Evolutionary conservation across 768 basidiomycete species (phyloP).

Genomic region (Rhizopogon vesiculosus): DNA sequence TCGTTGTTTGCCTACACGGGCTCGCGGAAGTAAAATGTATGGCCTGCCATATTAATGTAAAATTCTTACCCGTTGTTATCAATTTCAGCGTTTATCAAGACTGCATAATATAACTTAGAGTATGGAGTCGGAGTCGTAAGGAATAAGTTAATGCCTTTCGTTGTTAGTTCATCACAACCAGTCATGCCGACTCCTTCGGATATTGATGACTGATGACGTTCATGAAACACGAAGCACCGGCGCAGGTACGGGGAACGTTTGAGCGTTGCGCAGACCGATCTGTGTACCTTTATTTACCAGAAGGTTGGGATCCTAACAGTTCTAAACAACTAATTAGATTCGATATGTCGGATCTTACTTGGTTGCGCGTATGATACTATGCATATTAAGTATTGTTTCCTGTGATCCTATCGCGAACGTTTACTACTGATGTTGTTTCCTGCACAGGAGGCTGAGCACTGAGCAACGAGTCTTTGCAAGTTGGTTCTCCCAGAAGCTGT

Average conservation of each 20-base stretch:
- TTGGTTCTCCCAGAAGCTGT: not conserved
- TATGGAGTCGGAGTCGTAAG: not conserved
- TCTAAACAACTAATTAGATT: not conserved
- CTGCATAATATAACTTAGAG: too few relatives aligned
- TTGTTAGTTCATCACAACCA: too few relatives aligned
- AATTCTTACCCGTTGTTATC: not conserved
- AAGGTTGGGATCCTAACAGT: conserved; percentile 1
- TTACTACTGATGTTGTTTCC: too few relatives aligned
- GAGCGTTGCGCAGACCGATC: too few relatives aligned
- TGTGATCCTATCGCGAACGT: not conserved
- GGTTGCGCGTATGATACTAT: too few relatives aligned
- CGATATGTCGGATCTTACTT: too few relatives aligned
- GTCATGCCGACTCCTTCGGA: not conserved
- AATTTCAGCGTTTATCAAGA: not conserved
- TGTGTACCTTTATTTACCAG: not conserved
- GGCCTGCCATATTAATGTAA: conserved; percentile 9
- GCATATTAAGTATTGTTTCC: not conserved
- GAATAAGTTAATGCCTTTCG: not conserved
- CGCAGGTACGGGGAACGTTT: too few relatives aligned
- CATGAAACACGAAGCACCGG: too few relatives aligned
- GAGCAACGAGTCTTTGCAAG: not conserved
- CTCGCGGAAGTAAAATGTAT: conserved; percentile 19
- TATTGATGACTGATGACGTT: not conserved
- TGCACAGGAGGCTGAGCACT: not conserved
- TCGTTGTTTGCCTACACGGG: conserved; percentile 4